Base-by-base conservation (phyloP, 2,329 filamentous ascomycete genomes). In the Neonectria coccinea region DNA sequence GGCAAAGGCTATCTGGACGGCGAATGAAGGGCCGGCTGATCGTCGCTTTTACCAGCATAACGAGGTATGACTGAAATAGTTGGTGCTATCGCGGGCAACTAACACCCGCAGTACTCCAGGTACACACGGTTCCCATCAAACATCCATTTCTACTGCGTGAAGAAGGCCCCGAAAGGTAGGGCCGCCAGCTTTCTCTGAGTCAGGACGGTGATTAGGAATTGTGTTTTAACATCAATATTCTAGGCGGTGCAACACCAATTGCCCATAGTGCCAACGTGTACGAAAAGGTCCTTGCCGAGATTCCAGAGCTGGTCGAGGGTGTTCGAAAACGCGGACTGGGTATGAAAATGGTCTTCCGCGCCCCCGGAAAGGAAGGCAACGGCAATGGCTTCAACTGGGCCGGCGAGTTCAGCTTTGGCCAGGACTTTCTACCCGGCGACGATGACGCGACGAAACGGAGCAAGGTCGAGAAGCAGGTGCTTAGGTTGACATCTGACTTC, bases 141-240 rank as follows among this genome's bases (percentile, higher is more conserved):
- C 29, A 67, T 67, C 9, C 65, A 67, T 8, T 67, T 67, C 50
- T 67, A 67, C 31, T 66, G 55, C 14, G 65, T 57, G 8, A 67
- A 66, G 12, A 67, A 57, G 9, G 65, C 65, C 8, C 62, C 65
- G 1, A 67, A 66, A 25, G 65, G 65, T 66, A n/a, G 14, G 45
- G 25, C 25, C 4, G 20, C 1, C 4, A 10, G 11, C 10, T 20
- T 16, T 31, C 20, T 18, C 7, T 27, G 8, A 10, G 29, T 29
- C 11, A 6, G 44, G 10, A 45, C 18, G 42, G 42, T 10, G 11
- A 45, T 45, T 22, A 20, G 22, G 10, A 45, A 3, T 3, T 11
- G 3, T 22, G 18, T 33, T 41, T 5, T 41, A 22, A 47, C 47
- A 14, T 18, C 44, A 41, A 27, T 27, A 1, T 12, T 16, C 10